These are phyloP conservation scores for Fusarium veterinarium DNA, from an alignment of 2,329 filamentous ascomycete genomes.

Conservation along the genomic window DNA sequence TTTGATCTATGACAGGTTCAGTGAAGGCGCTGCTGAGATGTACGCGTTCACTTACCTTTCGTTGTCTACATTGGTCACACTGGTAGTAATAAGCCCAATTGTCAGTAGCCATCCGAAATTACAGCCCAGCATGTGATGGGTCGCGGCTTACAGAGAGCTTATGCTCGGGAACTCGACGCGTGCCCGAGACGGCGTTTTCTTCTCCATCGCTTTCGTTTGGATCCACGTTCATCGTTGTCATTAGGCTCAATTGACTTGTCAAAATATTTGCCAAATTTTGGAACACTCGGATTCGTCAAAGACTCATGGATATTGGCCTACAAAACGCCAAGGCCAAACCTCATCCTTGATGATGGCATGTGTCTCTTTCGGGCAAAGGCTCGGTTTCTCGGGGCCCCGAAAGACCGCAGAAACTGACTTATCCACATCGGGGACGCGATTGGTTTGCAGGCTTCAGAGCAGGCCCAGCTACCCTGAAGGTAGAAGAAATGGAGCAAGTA, in stretches of 20 bases:
- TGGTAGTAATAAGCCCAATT: neutral
- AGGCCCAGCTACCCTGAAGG: neutral
- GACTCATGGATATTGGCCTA: neutral
- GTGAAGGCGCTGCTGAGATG: neutral
- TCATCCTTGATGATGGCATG: neutral
- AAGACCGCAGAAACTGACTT: neutral
- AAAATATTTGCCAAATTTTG: neutral
- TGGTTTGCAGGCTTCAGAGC: neutral
- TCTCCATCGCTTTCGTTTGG: neutral
- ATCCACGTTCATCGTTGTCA: neutral
- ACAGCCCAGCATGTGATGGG: neutral
- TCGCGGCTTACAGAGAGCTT: slow-evolving; percentile 5
- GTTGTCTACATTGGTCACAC: slow-evolving; percentile 13
- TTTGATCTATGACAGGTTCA: neutral
- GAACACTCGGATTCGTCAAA: neutral
- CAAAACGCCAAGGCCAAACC: neutral
- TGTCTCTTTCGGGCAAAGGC: neutral
- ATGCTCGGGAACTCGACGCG: slow-evolving; percentile 6
- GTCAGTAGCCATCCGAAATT: neutral
- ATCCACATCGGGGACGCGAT: neutral
- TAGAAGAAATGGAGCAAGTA: neutral
- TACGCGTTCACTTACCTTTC: neutral
- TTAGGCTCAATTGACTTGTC: neutral
- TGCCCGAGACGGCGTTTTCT: neutral
- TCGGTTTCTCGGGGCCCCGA: slow-evolving; percentile 7